phyloP scores from a whole-genome alignment of 805 yeast genomes.

The Barnettozyma salicaria region DNA sequence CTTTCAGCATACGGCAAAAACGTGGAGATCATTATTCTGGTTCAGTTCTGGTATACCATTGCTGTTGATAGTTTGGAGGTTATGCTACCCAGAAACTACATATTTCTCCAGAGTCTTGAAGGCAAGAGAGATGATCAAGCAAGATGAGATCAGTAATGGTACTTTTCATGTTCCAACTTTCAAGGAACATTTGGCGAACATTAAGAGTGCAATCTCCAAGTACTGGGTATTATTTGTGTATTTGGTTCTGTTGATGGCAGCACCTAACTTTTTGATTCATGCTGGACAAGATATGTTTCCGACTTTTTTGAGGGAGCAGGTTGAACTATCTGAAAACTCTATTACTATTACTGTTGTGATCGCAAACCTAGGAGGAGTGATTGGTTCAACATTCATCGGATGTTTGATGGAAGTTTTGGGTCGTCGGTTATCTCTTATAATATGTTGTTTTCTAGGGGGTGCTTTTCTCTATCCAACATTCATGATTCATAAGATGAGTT shows the following conservation, averaged over 20 bases:
- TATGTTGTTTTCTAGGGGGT: constrained; percentile 50
- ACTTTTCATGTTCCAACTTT: constrained; percentile 24
- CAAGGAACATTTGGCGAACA: constrained; percentile 18
- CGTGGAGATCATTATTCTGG: constrained; percentile 72
- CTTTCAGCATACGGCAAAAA: constrained; percentile 40
- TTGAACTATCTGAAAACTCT: constrained; percentile 39
- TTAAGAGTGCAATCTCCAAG: constrained; percentile 12
- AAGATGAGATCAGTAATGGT: constrained; percentile 25
- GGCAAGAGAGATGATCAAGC: constrained; percentile 23
- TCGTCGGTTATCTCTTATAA: constrained; percentile 51
- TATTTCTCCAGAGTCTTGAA: constrained; percentile 35
- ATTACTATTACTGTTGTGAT: constrained; percentile 57
- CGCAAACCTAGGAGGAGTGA: constrained; percentile 59
- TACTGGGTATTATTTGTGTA: constrained; percentile 61
- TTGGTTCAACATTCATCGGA: constrained; percentile 56
- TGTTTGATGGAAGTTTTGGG: constrained; percentile 53
- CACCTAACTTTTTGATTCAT: constrained; percentile 65
- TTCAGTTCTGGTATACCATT: constrained; percentile 61
- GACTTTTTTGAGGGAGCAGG: constrained; percentile 51
- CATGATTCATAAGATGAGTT: constrained; percentile 30
- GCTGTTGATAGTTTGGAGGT: constrained; percentile 51
- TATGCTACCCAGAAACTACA: constrained; percentile 53
- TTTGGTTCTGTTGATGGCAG: constrained; percentile 58
- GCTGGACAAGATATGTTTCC: constrained; percentile 73
- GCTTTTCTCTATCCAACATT: constrained; percentile 59